phyloP scores from a whole-genome alignment of 345 rosid genomes.

The Rhodamnia rubescens region DNA sequence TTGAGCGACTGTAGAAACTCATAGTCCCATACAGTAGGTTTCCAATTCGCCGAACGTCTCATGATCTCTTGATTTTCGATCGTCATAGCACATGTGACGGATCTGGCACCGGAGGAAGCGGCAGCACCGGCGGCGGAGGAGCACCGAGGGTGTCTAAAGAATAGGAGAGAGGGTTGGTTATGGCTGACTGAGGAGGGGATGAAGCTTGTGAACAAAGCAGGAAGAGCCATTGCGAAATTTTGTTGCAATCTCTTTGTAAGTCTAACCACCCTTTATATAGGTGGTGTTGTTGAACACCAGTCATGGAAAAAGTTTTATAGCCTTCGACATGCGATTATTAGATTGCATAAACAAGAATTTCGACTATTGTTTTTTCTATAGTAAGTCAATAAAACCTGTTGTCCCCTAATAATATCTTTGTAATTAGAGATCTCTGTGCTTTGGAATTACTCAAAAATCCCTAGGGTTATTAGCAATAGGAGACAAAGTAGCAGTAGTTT shows the following conservation, averaged over 20 bases:
- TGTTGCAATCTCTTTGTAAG: background rate
- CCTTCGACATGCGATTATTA: background rate
- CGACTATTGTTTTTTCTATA: background rate
- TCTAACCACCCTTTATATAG: background rate
- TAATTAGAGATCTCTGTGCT: too few relatives aligned
- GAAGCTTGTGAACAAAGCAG: background rate
- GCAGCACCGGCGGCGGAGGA: background rate
- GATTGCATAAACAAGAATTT: background rate
- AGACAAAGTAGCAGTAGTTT: background rate
- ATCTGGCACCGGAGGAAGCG: background rate
- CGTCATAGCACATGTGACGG: background rate
- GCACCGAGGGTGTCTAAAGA: background rate
- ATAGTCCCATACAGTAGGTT: background rate
- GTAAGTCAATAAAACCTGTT: background rate
- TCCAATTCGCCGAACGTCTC: background rate
- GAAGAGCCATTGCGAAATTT: background rate
- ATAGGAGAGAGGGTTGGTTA: background rate
- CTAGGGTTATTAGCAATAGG: background rate
- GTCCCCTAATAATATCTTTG: background rate
- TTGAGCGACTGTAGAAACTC: background rate
- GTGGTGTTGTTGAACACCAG: background rate
- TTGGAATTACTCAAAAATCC: too few relatives aligned
- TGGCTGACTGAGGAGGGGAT: background rate
- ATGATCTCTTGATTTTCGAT: background rate
- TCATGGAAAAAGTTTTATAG: background rate